Evolutionary conservation across 2,329 filamentous ascomycete genomes (phyloP), one percentile per base, ranked within the genome.

Genomic region (Colletotrichum sidae): DNA sequence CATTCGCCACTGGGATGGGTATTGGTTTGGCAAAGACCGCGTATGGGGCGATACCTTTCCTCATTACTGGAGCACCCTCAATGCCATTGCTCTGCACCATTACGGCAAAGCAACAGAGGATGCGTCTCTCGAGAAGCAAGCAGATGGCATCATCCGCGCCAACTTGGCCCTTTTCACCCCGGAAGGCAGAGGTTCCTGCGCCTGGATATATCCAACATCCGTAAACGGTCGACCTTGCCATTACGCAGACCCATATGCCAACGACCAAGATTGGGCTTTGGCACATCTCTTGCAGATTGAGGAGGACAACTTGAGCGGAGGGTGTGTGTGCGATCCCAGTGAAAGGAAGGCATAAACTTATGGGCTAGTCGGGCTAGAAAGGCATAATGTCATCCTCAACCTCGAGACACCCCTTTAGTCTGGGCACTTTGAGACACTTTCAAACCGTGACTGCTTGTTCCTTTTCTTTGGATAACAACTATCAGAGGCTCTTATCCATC

Each of bases 21-120:
- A 67, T 34, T 67, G 65, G 65, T 67, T 67, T 47, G 65, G 62
- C 3, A 67, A 66, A 33, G 62, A 66, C 38, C 62, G 65, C 10
- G 62, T 54, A 35, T 67, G 65, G 62, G 65, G 65, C 15, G 65
- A 62, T 11, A 67, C 62, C 3, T 66, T 67, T 15, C 65, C 62
- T 12, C 65, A 66, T 25, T 67, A 66, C 35, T 67, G 62, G 65
- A 67, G 65, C n/a, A 66, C 65, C 11, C 49, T 67, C 3, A 66
- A 66, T 12, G 51, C 56, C 15, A 55, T 67, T 15, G 62, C 62
- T 1, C 17, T 67, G 8, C 62, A 67, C 38, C 65, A 67, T 25
- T 51, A 55, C 13, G 38, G 62, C 13, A 67, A 55, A 9, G 53
- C 49, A 25, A 57, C 47, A 6, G 25, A 39, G 4, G 62, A 62